These are phyloP conservation scores for Ophiostoma angusticollis DNA, from an alignment of 2,329 filamentous ascomycete genomes.

Conservation along the genomic window DNA sequence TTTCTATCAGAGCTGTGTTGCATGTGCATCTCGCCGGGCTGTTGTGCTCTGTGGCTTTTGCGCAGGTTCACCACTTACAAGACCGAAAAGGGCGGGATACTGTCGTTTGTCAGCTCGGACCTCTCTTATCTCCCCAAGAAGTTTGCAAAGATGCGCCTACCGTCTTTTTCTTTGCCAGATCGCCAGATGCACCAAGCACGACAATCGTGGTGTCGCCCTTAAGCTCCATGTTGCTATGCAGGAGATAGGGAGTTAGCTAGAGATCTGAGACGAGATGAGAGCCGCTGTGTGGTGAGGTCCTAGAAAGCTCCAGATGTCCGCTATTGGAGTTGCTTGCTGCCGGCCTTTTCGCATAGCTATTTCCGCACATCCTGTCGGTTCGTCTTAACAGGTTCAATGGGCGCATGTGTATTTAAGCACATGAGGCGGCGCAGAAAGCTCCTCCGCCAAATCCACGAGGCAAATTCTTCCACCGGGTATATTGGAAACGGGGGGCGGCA, in stretches of 20 bases:
- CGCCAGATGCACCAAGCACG: constrained; percentile 91
- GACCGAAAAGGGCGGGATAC: constrained; percentile 94
- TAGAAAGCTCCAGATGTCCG: not conserved
- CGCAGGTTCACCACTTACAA: constrained; percentile 65
- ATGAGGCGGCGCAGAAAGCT: constrained; percentile 1
- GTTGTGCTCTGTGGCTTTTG: not conserved
- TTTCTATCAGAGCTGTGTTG: not conserved
- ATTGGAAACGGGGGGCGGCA: not conserved
- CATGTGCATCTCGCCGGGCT: not conserved
- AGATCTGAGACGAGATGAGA: no score
- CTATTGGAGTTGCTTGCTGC: not conserved
- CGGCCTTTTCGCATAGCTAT: not conserved
- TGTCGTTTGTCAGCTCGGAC: constrained; percentile 27
- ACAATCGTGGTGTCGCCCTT: constrained; percentile 98
- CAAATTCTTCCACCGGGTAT: constrained; percentile 6
- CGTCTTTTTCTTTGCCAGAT: constrained; percentile 99
- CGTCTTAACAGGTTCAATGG: no score
- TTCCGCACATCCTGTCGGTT: no score
- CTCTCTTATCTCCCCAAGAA: no score
- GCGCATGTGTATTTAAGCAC: no score
- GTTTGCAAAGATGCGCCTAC: no score
- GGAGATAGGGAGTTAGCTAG: constrained; percentile 5
- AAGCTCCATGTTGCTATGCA: constrained; percentile 68
- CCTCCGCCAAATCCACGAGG: not conserved
- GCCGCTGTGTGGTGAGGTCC: not conserved